Evolutionary conservation across 352 stramenopile species (phyloP), one percentile per base, ranked within the genome.

Genomic region (Globisporangium perplexum): DNA sequence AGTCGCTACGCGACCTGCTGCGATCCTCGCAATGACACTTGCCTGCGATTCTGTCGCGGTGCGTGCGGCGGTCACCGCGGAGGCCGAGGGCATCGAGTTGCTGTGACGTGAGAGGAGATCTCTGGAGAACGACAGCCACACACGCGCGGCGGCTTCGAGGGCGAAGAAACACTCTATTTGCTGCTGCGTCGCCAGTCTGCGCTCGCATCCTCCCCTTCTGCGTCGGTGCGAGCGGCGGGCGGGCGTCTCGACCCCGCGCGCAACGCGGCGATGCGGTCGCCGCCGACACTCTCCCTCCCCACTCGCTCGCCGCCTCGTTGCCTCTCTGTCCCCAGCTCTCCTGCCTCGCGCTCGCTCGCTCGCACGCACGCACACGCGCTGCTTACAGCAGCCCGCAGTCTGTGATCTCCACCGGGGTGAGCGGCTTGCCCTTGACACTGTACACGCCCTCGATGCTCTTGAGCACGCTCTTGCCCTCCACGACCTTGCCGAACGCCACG

Each of bases 401-500:
- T 54, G 81, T 83, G 66, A 94, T 89, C 65, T 87, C 67, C 51
- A 94, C 71, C 36, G 88, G 74, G 20, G 81, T 89, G 53, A 94
- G 61, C 43, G 83, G 83, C 65, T 89, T 90, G 69, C 85, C 65
- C 68, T 90, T 74, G 55, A 94, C 78, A 66, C 71, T 86, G 65
- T 89, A 94, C 24, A 94, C 82, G 49, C 62, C 53, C 66, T 95
- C 74, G 55, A 93, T 90, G 71, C 39, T 86, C 68, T 89, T 88
- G 60, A 95, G 69, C 65, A 92, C 79, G 67, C 69, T 75, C 67
- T 88, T 76, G 50, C 84, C 84, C 35, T 91, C 82, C 35, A 95
- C 79, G 48, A 95, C 63, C 66, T 95, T 95, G 63, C 84, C 84
- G 49, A 95, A 95, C 20, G 83, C 84, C 33, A 93, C 84, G 58